Evolutionary conservation across 192 early-diverging fungal species (phyloP).

Genomic region (Coemansia erecta): DNA sequence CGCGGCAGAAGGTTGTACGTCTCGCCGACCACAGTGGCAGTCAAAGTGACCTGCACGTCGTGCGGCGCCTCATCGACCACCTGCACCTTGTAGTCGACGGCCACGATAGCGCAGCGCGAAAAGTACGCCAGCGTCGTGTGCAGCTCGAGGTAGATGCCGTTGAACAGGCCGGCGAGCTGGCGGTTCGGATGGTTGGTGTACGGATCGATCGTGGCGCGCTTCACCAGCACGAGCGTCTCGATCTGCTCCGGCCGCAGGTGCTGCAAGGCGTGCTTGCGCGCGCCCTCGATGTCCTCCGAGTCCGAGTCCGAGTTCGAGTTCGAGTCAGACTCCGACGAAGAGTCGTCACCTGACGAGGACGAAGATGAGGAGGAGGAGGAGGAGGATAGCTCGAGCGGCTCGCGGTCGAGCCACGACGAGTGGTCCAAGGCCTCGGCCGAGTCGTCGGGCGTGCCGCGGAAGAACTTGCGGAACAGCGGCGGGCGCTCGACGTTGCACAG

Average conservation of each 20-base stretch:
- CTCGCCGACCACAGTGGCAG: slow-evolving; percentile 47
- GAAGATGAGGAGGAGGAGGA: slow-evolving; percentile 14
- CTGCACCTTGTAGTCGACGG: slow-evolving; percentile 45
- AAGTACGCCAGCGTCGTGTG: slow-evolving; percentile 63
- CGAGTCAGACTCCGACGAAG: background rate
- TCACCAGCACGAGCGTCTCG: slow-evolving; percentile 61
- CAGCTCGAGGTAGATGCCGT: slow-evolving; percentile 63
- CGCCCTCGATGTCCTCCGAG: slow-evolving; percentile 10
- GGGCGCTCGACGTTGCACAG: slow-evolving; percentile 55
- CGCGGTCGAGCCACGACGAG: background rate
- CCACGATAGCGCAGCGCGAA: slow-evolving; percentile 61
- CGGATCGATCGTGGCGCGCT: slow-evolving; percentile 57
- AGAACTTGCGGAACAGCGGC: slow-evolving; percentile 17
- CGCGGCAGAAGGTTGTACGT: slow-evolving; percentile 16
- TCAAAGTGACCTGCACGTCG: slow-evolving; percentile 65
- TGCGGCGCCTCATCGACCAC: slow-evolving; percentile 34
- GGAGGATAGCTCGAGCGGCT: slow-evolving; percentile 16
- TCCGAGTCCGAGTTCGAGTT: slow-evolving; percentile 2
- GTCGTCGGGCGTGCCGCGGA: background rate
- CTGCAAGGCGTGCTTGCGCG: slow-evolving; percentile 35
- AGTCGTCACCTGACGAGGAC: slow-evolving; percentile 1
- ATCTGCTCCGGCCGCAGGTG: slow-evolving; percentile 23
- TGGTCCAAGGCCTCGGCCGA: background rate
- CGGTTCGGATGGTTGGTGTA: slow-evolving; percentile 69
- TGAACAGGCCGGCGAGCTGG: slow-evolving; percentile 67